These are phyloP conservation scores for Boechera retrofracta DNA, from an alignment of 345 rosid genomes.

Conservation along the genomic window DNA sequence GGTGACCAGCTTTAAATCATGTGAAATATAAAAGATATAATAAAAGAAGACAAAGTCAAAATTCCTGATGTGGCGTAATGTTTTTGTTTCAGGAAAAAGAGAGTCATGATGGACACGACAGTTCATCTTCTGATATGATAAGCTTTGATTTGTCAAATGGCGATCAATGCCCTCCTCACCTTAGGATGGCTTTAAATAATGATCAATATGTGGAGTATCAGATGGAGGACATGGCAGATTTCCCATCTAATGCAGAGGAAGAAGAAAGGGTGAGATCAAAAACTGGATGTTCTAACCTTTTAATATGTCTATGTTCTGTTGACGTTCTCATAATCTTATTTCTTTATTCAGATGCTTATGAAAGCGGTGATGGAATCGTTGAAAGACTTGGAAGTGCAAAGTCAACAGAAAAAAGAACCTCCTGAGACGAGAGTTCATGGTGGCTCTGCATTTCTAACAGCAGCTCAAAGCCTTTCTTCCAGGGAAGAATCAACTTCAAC, in stretches of 20 bases:
- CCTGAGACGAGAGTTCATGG: conserved; percentile 40
- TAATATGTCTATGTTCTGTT: background rate
- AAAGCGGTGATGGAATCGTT: conserved; percentile 78
- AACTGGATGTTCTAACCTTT: conserved; percentile 2
- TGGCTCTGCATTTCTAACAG: conserved; percentile 30
- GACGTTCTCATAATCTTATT: conserved; percentile 13
- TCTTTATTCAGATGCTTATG: conserved; percentile 75
- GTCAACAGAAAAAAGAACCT: conserved; percentile 44
- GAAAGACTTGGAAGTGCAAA: conserved; percentile 66
- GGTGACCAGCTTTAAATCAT: conserved; percentile 3
- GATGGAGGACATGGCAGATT: conserved; percentile 72
- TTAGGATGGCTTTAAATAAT: conserved; percentile 57
- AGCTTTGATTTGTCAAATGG: conserved; percentile 80
- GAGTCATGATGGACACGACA: conserved; percentile 42
- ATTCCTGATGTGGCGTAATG: conserved; percentile 29
- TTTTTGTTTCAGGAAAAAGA: conserved; percentile 61
- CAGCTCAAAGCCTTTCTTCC: conserved; percentile 43
- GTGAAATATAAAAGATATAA: background rate
- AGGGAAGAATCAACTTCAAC: conserved; percentile 52
- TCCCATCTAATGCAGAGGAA: conserved; percentile 75
- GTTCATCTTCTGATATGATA: conserved; percentile 74
- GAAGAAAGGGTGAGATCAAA: conserved; percentile 70
- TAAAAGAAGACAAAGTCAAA: background rate
- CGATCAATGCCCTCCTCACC: conserved; percentile 61
- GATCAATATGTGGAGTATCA: conserved; percentile 78